Conservation (phyloP, 306 rosid species). For the Nissolia schottii region DNA sequence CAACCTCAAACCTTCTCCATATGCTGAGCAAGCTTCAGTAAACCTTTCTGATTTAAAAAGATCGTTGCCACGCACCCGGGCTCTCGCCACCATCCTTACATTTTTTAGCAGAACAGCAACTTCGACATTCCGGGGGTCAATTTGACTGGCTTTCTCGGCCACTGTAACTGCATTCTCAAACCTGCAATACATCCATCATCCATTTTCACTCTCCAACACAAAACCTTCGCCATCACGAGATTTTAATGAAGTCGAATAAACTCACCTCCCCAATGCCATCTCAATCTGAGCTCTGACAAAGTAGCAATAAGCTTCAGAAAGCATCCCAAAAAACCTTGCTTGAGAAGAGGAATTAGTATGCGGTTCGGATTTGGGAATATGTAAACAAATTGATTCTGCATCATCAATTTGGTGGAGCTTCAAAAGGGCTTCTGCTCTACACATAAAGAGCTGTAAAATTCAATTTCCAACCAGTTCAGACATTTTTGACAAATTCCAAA, state of each 20-base stretch:
- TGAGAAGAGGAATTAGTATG: slow-evolving; percentile 36
- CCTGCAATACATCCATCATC: slow-evolving; percentile 85
- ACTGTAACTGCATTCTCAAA: slow-evolving; percentile 87
- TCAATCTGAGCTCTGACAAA: slow-evolving; percentile 73
- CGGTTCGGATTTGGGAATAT: slow-evolving; percentile 42
- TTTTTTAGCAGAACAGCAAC: slow-evolving; percentile 60
- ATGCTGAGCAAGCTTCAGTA: slow-evolving; percentile 88
- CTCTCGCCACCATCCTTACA: slow-evolving; percentile 79
- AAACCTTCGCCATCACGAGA: slow-evolving; percentile 23
- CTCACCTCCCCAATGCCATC: slow-evolving; percentile 97
- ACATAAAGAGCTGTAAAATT: slow-evolving; percentile 88
- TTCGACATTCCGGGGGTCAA: slow-evolving; percentile 71
- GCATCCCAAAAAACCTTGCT: slow-evolving; percentile 65
- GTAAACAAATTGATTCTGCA: slow-evolving; percentile 50
- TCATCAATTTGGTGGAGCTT: slow-evolving; percentile 86
- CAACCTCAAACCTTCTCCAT: slow-evolving; percentile 81
- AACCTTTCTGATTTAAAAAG: slow-evolving; percentile 91
- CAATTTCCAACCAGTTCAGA: slow-evolving; percentile 66
- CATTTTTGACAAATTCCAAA: slow-evolving; percentile 17
- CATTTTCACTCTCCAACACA: slow-evolving; percentile 48
- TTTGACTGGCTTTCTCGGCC: slow-evolving; percentile 72
- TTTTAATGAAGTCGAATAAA: slow-evolving; percentile 32
- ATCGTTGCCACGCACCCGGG: slow-evolving; percentile 85
- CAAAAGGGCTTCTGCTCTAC: slow-evolving; percentile 93
- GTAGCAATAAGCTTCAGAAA: slow-evolving; percentile 68